phyloP scores from a whole-genome alignment of 2,329 filamentous ascomycete genomes.

The Fusarium praegraminearum region DNA sequence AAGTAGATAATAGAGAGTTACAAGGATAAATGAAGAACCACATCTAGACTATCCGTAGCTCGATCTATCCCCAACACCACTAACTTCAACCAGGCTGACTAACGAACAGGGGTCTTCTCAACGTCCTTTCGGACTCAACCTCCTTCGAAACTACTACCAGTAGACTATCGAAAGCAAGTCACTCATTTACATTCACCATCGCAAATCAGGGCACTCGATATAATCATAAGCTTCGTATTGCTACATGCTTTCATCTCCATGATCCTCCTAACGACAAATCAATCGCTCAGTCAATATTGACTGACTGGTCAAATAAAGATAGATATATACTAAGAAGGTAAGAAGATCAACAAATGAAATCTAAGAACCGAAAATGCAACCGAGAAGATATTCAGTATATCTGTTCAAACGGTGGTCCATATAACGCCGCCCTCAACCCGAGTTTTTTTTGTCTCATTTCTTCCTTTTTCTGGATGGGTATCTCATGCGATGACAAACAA shows the following conservation, averaged over 20 bases:
- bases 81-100: constrained; percentile 18
- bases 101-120: constrained; percentile 28
- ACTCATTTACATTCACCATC: not conserved
- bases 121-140: constrained; percentile 13
- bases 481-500: constrained; percentile 19
- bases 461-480: constrained; percentile 19
- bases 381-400: constrained; percentile 16
- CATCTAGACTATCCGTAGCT: not conserved
- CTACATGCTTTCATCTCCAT: constrained; percentile 26
- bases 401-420: constrained; percentile 14
- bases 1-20: not conserved
- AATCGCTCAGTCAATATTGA: constrained; percentile 12
- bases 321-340: constrained; percentile 41
- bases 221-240: constrained; percentile 20
- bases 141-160: not conserved
- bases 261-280: constrained; percentile 3
- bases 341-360: constrained; percentile 25
- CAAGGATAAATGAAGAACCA: constrained; percentile 2
- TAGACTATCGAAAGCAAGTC: not conserved
- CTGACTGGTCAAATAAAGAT: constrained; percentile 17
- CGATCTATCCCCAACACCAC: constrained; percentile 16
- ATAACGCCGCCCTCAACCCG: constrained; percentile 19
- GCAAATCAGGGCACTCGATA: not conserved
- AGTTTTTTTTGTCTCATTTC: constrained; percentile 1
- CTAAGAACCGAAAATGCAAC: constrained; percentile 18